Evolutionary conservation across 495 filamentous ascomycete species (phyloP).

Genomic region (Extremus antarcticus): DNA sequence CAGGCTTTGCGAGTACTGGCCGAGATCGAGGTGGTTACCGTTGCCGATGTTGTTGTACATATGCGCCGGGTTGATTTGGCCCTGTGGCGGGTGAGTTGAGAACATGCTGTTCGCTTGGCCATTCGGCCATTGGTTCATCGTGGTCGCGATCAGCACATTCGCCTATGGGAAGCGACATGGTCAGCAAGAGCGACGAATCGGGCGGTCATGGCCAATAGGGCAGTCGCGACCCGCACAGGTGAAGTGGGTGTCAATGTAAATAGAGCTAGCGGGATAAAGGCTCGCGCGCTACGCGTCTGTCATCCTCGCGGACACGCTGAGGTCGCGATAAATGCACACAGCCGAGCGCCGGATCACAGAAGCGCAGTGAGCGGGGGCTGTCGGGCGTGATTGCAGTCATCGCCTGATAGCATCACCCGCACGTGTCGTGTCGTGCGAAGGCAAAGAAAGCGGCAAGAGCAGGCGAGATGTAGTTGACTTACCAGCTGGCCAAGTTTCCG

Average conservation of each 20-base stretch:
- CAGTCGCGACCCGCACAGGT: neutral
- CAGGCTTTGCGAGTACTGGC: constrained; percentile 52
- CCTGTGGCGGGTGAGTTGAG: neutral
- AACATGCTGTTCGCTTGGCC: constrained; percentile 9
- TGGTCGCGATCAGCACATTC: constrained; percentile 2
- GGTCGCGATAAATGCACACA: neutral
- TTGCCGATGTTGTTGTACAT: constrained; percentile 10
- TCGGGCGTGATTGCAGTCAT: neutral
- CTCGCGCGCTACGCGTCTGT: neutral
- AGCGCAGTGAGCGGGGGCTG: neutral
- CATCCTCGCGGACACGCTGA: neutral
- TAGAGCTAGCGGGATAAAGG: neutral
- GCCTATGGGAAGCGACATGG: neutral
- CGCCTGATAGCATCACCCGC: no score
- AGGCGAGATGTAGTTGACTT: neutral
- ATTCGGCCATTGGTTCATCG: constrained; percentile 16
- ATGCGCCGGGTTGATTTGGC: constrained; percentile 9
- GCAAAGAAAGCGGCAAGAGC: neutral
- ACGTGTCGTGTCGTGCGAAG: neutral
- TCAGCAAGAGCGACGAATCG: neutral
- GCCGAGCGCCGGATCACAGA: neutral
- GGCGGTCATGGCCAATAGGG: neutral
- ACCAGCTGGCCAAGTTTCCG: neutral
- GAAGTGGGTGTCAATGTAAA: neutral
- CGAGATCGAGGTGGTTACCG: constrained; percentile 38